Conservation (phyloP, 75 land plant genomes). For the Pinus albicaulis region DNA sequence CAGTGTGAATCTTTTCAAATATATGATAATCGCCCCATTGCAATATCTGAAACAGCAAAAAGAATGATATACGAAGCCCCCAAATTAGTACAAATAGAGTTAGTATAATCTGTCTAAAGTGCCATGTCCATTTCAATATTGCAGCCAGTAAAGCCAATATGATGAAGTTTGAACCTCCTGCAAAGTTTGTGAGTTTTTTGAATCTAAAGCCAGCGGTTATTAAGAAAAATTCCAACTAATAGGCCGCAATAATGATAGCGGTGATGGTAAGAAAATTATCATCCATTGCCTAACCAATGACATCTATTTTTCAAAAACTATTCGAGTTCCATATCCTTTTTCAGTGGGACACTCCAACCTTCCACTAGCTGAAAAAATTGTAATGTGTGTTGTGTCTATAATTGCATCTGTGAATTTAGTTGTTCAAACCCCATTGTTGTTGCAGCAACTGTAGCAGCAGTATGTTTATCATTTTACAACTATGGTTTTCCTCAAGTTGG, state of each 20-base stretch:
- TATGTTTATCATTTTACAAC: slow-evolving; percentile 87
- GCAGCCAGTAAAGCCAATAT: slow-evolving; percentile 77
- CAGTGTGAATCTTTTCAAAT: slow-evolving; percentile 84
- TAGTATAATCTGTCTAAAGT: slow-evolving; percentile 75
- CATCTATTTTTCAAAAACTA: slow-evolving; percentile 20
- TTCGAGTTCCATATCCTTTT: no score
- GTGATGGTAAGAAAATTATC: slow-evolving; percentile 84
- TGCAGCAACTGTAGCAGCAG: slow-evolving; percentile 91
- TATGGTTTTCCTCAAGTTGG: slow-evolving; percentile 95
- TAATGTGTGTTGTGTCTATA: no score
- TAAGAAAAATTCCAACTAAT: slow-evolving; percentile 77
- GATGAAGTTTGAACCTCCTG: slow-evolving; percentile 92
- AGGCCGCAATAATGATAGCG: slow-evolving; percentile 88
- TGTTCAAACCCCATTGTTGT: slow-evolving; percentile 90
- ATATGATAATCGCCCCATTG: slow-evolving; percentile 96
- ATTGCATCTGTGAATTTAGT: slow-evolving; percentile 11
- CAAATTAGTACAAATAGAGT: no score
- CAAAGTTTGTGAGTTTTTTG: slow-evolving; percentile 95
- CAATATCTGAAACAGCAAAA: slow-evolving; percentile 74
- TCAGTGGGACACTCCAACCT: no score
- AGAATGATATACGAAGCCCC: no score
- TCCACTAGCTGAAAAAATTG: no score
- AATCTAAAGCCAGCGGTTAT: slow-evolving; percentile 81
- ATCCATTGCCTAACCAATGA: slow-evolving; percentile 14
- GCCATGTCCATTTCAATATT: slow-evolving; percentile 77